Base-by-base conservation (phyloP, 2,329 filamentous ascomycete genomes). In the Calonectria pseudoturangicola region DNA sequence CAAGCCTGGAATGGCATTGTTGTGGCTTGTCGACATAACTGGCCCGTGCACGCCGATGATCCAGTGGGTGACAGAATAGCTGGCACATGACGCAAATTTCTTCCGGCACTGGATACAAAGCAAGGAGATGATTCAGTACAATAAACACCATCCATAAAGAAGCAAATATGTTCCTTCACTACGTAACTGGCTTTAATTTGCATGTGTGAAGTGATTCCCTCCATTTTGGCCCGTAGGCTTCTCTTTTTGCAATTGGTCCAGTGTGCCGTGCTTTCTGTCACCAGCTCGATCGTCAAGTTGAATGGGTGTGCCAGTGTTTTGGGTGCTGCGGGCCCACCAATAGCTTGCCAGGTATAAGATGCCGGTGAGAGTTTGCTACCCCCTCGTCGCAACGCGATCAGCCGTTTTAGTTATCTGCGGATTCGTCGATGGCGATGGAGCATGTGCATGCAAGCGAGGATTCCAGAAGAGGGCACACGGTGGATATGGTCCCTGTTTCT, bases 291-390 rank as follows among this genome's bases (percentile, higher is more conserved):
- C 30, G 33, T 21, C 54, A 21, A 58, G n/a, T n/a, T 39, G 54
- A 39, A 39, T 58, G 54, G 54, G 54, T 58, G 54, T 58, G 54
- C 30, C 36, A 39, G 54, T 33, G 54, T 58, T 58, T 58, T 58
- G 54, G 54, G 54, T 58, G n/a, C 5, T 39, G 54, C 30, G 50
- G 54, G n/a, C 30, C 54, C 54, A 58, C 54, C 54, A 58, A 58
- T 58, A 58, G 54, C 36, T 58, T 33, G n/a, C 33, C 54, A 58
- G 54, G 54, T 58, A 58, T 58, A 58, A 39, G 33, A 21, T 58
- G 54, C 54, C 54, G 50, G 51, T 56, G 51, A 58, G 54, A 58
- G 54, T 58, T 39, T 58, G 54, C 36, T 58, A 33, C 54, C 54
- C 54, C 21, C 30, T 58, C 54, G 30, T 36, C 54, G 30, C 54